A percentile compares a stretch with the other conserved stretches of the same genome.
phyloP scores from a whole-genome alignment of 768 basidiomycete genomes.

The Boletus vermiculosoides region DNA sequence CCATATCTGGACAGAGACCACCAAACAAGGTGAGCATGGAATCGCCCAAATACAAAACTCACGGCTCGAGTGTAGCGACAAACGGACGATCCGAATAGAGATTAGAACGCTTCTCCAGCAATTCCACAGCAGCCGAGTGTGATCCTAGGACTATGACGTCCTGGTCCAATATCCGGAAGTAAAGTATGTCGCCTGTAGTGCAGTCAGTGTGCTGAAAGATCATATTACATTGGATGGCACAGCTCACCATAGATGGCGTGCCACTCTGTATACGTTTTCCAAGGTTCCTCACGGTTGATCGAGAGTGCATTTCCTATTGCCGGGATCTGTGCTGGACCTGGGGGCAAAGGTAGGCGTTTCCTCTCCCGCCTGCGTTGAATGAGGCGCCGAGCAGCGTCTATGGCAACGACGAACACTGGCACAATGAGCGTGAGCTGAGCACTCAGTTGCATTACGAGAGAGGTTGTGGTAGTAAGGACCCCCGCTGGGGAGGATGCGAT shows the following conservation, averaged over 20 bases:
- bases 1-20: slow-evolving; percentile 3
- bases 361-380: neutral
- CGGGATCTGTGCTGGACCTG: neutral
- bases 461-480: neutral
- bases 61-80: neutral
- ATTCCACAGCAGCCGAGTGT: neutral
- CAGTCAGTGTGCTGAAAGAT: neutral
- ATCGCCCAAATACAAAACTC: neutral
- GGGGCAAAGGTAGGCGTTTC: neutral
- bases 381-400: neutral
- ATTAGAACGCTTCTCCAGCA: neutral
- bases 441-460: neutral
- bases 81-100: neutral
- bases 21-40: neutral
- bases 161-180: neutral
- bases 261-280: neutral
- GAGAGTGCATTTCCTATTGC: neutral
- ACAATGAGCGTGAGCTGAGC: neutral
- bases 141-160: neutral
- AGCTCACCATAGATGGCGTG: neutral
- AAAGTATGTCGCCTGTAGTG: neutral
- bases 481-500: neutral
- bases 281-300: neutral
- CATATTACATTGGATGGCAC: too few relatives aligned
- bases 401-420: neutral